Conservation (phyloP, 495 filamentous ascomycete species). For the Amniculicola lignicola region DNA sequence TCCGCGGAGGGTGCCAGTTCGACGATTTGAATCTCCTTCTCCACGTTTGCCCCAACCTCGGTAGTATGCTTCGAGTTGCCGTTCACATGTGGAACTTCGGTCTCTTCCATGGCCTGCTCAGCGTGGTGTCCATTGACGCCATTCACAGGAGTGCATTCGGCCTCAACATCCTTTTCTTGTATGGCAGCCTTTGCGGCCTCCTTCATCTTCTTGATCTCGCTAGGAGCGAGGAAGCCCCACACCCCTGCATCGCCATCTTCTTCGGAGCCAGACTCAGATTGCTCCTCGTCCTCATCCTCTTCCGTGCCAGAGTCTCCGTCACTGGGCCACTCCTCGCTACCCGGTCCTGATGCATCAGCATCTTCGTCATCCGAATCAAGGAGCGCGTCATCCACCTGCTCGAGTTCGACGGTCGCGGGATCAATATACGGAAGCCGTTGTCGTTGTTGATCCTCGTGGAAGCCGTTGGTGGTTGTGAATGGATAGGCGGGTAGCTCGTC, state of each 20-base stretch:
- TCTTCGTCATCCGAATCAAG: slow-evolving; percentile 39
- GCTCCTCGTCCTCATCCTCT: slow-evolving; percentile 31
- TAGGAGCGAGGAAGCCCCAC: slow-evolving; percentile 18
- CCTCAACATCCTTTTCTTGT: neutral
- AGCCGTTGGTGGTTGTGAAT: slow-evolving; percentile 15
- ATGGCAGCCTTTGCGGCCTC: slow-evolving; percentile 16
- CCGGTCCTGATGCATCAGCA: slow-evolving; percentile 13
- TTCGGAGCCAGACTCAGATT: slow-evolving; percentile 31
- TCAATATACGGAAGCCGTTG: slow-evolving; percentile 34
- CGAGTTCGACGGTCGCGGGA: slow-evolving; percentile 46
- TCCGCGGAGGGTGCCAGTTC: no score
- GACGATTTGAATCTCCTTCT: no score
- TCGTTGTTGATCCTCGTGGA: slow-evolving; percentile 30
- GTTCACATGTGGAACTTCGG: neutral
- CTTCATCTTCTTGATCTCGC: slow-evolving; percentile 33
- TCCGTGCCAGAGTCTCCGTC: slow-evolving; percentile 21
- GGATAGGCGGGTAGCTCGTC: slow-evolving; percentile 11
- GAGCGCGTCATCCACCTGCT: slow-evolving; percentile 65
- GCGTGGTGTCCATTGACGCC: slow-evolving; percentile 6
- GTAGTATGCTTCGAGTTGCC: neutral
- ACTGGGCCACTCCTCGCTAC: slow-evolving; percentile 29
- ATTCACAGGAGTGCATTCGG: neutral
- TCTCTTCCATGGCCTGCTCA: neutral
- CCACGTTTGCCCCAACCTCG: no score
- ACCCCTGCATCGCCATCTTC: slow-evolving; percentile 25